These are phyloP conservation scores for Nakazawaea pomicola DNA, from an alignment of 805 yeast genomes.

Conservation along the genomic window DNA sequence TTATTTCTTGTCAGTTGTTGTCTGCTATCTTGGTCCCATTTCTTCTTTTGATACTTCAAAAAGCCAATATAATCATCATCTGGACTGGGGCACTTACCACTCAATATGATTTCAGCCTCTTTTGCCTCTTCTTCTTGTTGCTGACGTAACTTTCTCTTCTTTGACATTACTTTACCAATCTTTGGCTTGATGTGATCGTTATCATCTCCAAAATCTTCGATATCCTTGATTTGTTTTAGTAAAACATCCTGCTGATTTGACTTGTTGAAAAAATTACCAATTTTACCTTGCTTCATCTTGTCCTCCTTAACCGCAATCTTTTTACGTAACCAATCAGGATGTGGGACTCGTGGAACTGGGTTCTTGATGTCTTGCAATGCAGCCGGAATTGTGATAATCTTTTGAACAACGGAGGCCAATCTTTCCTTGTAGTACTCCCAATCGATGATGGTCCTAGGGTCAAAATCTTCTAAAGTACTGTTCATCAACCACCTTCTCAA, in stretches of 20 bases:
- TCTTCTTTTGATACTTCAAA: conserved; percentile 73
- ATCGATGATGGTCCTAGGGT: conserved; percentile 84
- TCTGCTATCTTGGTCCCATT: conserved; percentile 78
- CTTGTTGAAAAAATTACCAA: conserved; percentile 51
- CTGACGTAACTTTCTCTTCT: conserved; percentile 35
- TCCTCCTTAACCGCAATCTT: conserved; percentile 58
- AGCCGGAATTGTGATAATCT: conserved; percentile 95
- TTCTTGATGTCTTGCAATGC: conserved; percentile 83
- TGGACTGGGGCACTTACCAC: conserved; percentile 60
- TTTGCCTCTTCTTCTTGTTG: conserved; percentile 19
- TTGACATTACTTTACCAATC: conserved; percentile 41
- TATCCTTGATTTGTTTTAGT: conserved; percentile 48
- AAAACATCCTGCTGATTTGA: conserved; percentile 35
- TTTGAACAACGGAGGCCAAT: conserved; percentile 87
- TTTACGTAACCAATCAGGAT: conserved; percentile 88
- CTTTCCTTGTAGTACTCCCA: conserved; percentile 93
- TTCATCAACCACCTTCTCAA: conserved; percentile 86
- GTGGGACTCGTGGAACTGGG: conserved; percentile 92
- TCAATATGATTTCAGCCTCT: conserved; percentile 39
- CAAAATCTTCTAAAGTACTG: conserved; percentile 69
- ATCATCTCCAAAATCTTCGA: conserved; percentile 62
- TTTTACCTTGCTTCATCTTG: conserved; percentile 63
- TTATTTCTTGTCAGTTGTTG: conserved; percentile 67
- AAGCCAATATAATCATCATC: conserved; percentile 62
- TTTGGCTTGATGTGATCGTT: conserved; percentile 27